Conservation (phyloP, 139 green algal species). For the Coelastrella sp. region DNA sequence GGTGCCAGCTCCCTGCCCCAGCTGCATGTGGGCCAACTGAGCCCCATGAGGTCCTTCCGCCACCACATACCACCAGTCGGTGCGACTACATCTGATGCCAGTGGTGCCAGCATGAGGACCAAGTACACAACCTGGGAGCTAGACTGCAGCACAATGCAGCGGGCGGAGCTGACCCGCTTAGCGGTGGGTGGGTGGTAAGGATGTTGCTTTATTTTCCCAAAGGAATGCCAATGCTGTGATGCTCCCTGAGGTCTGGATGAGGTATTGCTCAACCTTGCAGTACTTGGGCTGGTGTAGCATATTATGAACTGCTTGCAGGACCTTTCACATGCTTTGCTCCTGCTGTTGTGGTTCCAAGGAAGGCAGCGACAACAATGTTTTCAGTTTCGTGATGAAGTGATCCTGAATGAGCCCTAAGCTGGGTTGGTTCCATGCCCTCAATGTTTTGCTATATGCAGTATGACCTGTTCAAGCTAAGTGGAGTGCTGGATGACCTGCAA, state of each 20-base stretch:
- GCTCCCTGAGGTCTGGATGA: too few species aligned
- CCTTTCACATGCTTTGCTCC: too few species aligned
- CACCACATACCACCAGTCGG: neutral
- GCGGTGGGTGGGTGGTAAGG: neutral
- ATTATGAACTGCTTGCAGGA: too few species aligned
- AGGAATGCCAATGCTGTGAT: too few species aligned
- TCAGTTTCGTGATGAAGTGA: neutral
- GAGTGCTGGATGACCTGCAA: slow-evolving; percentile 57
- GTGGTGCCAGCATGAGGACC: neutral
- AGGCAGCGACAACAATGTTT: neutral
- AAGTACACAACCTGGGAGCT: slow-evolving; percentile 23
- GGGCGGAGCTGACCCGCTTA: neutral
- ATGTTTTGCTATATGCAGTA: too few species aligned
- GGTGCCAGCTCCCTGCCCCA: neutral
- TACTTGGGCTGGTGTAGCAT: too few species aligned
- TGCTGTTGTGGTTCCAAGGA: neutral
- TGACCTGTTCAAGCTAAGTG: slow-evolving; percentile 70
- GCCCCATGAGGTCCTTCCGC: neutral
- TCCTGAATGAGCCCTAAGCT: too few species aligned
- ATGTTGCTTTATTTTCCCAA: too few species aligned
- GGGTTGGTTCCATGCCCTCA: too few species aligned
- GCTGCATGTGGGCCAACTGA: neutral
- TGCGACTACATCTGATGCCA: slow-evolving; percentile 3
- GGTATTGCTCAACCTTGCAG: too few species aligned
- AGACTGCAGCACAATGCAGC: slow-evolving; percentile 8